Evolutionary conservation across 2,329 filamentous ascomycete species (phyloP), one percentile per base, ranked within the genome.

Genomic region (Nannizziopsis barbatae): DNA sequence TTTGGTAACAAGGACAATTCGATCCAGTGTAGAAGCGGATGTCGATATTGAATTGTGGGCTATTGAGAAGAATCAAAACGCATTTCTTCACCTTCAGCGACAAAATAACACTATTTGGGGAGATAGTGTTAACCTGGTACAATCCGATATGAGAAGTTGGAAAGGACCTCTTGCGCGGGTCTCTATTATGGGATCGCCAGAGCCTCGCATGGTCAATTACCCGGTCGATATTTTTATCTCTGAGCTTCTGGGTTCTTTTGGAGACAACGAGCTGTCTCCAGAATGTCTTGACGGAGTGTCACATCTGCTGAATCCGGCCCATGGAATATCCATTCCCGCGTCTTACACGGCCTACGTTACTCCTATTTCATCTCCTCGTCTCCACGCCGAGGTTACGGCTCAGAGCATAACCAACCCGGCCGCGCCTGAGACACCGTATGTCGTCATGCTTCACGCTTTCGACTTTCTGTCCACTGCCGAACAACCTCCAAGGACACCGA

Each of bases 131-230:
- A 89, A 82, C 1, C 79, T 98, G 30, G 83, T 96, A 55, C 93
- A 95, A 69, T 94, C 88, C 0, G 92, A 98, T 64, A 98, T 98
- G 92, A 82, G 92, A 42, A 83, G 83, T 51, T 98, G 93, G 93
- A 84, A 85, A 59, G 93, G 93, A 0, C 90, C 90, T 1, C 32
- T 53, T 50, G 42, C 47, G 52, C 39, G 47, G 45, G 27, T 74
- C 5, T 70, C 78, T 14, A 38, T 36, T 55, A 18, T 18, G 36
- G 8, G 50, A 53, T 33, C 37, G n/a, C 30, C 5, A 8, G 31
- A 42, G 4, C 4, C 53, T 48, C 42, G 54, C 35, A 42, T 39
- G 48, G 36, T 52, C 17, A 53, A 63, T 39, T 65, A 66, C 36
- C 66, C 66, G 15, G 65, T 98, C 37, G 92, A 98, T 64, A 95